Percentiles rank a stretch among this genome's conserved stretches.
These are phyloP conservation scores for Monsonia emarginata DNA, from an alignment of 441 rosid species.

Conservation along the genomic window DNA sequence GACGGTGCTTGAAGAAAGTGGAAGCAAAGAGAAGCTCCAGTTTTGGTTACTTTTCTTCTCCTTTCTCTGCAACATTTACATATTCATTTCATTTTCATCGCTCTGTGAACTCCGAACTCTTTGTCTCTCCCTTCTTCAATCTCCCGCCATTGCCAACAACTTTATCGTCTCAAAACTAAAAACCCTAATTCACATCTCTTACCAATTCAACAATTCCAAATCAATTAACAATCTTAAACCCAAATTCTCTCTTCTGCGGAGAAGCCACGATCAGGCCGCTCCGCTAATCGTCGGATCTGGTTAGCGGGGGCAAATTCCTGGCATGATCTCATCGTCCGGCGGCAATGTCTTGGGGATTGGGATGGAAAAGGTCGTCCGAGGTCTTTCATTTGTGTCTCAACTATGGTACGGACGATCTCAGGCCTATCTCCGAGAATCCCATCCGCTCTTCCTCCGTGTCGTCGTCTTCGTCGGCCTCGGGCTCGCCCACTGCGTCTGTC, in stretches of 20 bases:
- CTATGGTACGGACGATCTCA: slow-evolving; percentile 62
- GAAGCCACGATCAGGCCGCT: not conserved
- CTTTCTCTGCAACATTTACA: not conserved
- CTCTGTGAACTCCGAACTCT: not conserved
- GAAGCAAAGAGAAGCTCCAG: too few relatives aligned
- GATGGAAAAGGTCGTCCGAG: slow-evolving; percentile 88
- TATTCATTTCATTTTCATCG: not conserved
- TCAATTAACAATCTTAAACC: not conserved
- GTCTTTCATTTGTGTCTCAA: slow-evolving; percentile 55
- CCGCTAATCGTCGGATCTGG: not conserved
- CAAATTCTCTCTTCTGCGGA: not conserved
- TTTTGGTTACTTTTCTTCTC: not conserved
- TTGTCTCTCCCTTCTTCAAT: not conserved
- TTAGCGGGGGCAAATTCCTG: not conserved
- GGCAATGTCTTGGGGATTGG: slow-evolving; percentile 43
- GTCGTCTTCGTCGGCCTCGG: slow-evolving; percentile 20
- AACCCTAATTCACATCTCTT: not conserved
- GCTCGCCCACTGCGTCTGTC: slow-evolving; percentile 12
- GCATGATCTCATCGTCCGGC: not conserved
- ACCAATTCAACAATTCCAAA: not conserved
- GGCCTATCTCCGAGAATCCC: slow-evolving; percentile 29
- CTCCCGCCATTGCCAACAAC: not conserved
- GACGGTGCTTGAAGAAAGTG: too few relatives aligned
- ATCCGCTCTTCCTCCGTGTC: slow-evolving; percentile 25
- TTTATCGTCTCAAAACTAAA: too few relatives aligned